Evolutionary conservation across 768 basidiomycete species (phyloP).

Genomic region (Kwoniella botswanensis): DNA sequence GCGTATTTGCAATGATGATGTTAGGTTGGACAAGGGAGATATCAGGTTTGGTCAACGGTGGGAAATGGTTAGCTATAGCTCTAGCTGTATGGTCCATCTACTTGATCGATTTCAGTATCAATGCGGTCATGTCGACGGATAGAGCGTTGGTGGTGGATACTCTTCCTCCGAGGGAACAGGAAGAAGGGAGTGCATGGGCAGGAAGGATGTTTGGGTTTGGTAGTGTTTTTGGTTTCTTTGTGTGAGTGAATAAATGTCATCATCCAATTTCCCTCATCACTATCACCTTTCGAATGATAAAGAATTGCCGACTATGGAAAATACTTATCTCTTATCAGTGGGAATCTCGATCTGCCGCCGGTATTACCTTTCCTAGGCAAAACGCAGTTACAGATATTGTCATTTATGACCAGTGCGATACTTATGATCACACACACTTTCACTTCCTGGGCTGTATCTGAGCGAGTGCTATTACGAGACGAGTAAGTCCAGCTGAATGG

Average conservation of each 20-base stretch:
- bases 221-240: slow-evolving; percentile 82
- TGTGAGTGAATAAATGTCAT: slow-evolving; percentile 64
- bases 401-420: slow-evolving; percentile 72
- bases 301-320: not conserved
- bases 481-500: slow-evolving; percentile 43
- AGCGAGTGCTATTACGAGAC: slow-evolving; percentile 70
- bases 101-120: slow-evolving; percentile 67
- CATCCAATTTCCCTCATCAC: no score
- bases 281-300: not conserved
- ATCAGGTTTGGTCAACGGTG: slow-evolving; percentile 62
- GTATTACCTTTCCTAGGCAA: slow-evolving; percentile 75
- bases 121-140: slow-evolving; percentile 82
- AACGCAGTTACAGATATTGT: slow-evolving; percentile 79
- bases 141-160: slow-evolving; percentile 89
- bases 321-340: slow-evolving; percentile 62
- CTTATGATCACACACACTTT: slow-evolving; percentile 70
- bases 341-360: slow-evolving; percentile 75
- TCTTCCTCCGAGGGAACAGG: slow-evolving; percentile 73
- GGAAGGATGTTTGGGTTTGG: slow-evolving; percentile 89
- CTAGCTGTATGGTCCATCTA: slow-evolving; percentile 77
- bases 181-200: slow-evolving; percentile 91
- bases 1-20: slow-evolving; percentile 73
- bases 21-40: slow-evolving; percentile 80
- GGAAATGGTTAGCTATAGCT: slow-evolving; percentile 66
- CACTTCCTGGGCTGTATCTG: slow-evolving; percentile 64